Evolutionary conservation across 2,329 filamentous ascomycete genomes (phyloP), one percentile per base, ranked within the genome.

Genomic region (Lachnellula suecica): DNA sequence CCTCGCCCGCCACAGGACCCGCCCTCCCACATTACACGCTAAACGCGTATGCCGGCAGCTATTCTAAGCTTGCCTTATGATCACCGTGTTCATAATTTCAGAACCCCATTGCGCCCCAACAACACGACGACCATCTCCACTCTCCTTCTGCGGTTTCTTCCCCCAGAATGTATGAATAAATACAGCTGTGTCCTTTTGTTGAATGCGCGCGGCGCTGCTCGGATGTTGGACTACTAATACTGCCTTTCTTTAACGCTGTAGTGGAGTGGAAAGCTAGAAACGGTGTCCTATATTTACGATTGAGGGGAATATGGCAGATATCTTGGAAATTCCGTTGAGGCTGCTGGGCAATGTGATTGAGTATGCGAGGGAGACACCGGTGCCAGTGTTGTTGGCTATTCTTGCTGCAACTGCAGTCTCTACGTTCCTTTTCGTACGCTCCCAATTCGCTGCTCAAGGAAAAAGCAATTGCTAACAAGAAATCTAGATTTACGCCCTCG

Each of bases 401-500:
- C 24, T 58, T 2, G 29, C 53, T 13, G 53, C 54, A 23, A 51
- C 49, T 9, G 19, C 54, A 41, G 6, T 62, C 29, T 44, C 48
- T 46, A 47, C 51, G 4, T 46, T 58, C 15, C 27, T 47, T 49
- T 61, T 59, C 35, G 60, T 63, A 52, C 19, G 56, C 37, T 44
- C 37, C 6, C 37, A 17, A 8, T 10, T 19, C 37, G 17, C 37
- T 22, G 6, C 10, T 17, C 37, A 19, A 40, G 20, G 29, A 31
- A 15, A 8, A 31, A 8, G 8, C 29, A 8, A 8, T 31, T 15
- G n/a, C 56, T 59, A 38, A 60, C 38, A 40, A 47, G 38, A 37
- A 23, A 2, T 8, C n/a, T 59, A 88, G 85, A 68, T 85, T 64
- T 92, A 88, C 66, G 65, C 83, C 47, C 72, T 85, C 54, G 81